Evolutionary conservation across 495 filamentous ascomycete species (phyloP), one percentile per base, ranked within the genome.

Genomic region (Aspergillus biplanus): DNA sequence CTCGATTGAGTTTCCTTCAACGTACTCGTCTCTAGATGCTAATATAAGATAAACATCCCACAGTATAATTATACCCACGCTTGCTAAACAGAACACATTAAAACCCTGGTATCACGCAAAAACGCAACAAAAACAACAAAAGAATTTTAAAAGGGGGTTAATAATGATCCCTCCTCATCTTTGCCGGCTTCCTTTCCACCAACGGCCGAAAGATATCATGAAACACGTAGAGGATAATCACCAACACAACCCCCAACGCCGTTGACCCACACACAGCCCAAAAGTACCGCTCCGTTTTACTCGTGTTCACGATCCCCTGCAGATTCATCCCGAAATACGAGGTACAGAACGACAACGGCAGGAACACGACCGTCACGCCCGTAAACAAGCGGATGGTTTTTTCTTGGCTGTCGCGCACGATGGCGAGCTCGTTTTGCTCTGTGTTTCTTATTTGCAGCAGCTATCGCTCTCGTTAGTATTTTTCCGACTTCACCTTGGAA

Each of bases 301-400:
- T 21, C 16, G 47, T 50, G 7, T 50, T 18, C 47, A 50, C 47
- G 47, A 50, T 27, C 15, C 47, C 47, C n/a, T 50, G 13, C 15
- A 50, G 15, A 27, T 50, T 50, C 47, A 50, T 50, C 16, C 47
- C 47, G 47, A 50, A 50, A 12, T 50, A 50, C 47, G 47, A 50
- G 15, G 47, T 50, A 18, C 47, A 50, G 47, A 50, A 50, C 9
- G 47, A 50, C 16, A 50, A 18, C 7, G 47, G 47, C n/a, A 50
- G 47, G 47, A 50, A 50, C n/a, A 50, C 16, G 47, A 50, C 47
- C 2, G 47, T 50, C 1, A 50, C 47, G 3, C 15, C 47, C 0
- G 47, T 50, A 18, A 50, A 50, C n/a, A 50, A 18, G 21, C 47
- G 47, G 16, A 50, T 50, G n/a, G 47, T 50, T 18, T 50, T 50